Base-by-base conservation (phyloP, 306 rosid species). In the Trichosanthes cucumerina region DNA sequence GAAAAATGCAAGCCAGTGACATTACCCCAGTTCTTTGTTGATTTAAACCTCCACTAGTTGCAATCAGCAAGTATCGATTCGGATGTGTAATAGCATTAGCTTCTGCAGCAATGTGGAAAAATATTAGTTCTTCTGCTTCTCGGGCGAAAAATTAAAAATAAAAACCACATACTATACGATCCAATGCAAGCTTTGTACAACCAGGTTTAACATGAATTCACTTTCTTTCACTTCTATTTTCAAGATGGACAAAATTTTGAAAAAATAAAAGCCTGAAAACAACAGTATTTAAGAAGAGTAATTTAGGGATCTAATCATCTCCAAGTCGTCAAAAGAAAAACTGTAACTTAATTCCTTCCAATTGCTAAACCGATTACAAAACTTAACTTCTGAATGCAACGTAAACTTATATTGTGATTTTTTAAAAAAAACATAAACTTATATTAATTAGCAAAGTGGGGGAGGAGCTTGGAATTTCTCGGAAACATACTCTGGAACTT, bases 11-110 rank as follows among this genome's bases (percentile, higher is more conserved):
- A 80, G 47, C 79, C 47, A 59, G 74, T 79, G 82, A 53, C 65
- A 77, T 52, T 88, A 95, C 99, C 91, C 99, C 99, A 39, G 99
- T 95, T 87, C 99, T 88, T 82, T 95, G 99, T 84, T 95, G 99
- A 88, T 95, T 92, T 88, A 95, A 88, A 74, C 99, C 97, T 85
- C 99, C 99, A 86, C 99, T 95, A 5, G 99, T 92, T 78, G 97
- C 99, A 79, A 95, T 95, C 77, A 88, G 77, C 91, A 95, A 85
- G 80, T 88, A 95, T 33, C 96, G 89, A 81, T 89, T 87, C 19
- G 89, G 81, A 26, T 31, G 85, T 0, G 93, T 89, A 24, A 86
- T 52, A 36, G 53, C 92, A 78, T 85, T 83, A 86, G 86, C 96
- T 80, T 86, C 99, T 92, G 90, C 87, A 77, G 87, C 86, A 77